Base-by-base conservation (phyloP, 768 basidiomycete genomes). In the Lactarius sanguifluus region DNA sequence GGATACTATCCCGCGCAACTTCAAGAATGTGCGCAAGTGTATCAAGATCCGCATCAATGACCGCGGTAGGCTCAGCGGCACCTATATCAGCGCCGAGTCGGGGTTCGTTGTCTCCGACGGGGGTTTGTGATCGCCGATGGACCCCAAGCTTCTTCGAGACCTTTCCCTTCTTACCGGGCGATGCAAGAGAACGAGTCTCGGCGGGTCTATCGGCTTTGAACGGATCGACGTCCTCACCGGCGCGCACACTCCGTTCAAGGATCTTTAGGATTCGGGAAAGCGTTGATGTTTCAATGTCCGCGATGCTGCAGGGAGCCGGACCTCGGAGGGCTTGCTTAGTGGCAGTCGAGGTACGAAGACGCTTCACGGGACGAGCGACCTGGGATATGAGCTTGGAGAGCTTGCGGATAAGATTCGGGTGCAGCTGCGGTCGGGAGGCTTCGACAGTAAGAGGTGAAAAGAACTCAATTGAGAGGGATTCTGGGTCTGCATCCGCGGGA, bases 221-320 rank as follows among this genome's bases (percentile, higher is more conserved):
- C 0, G 90, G 89, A 66, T 90, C 89, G 10, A 91, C 66, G 67
- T 88, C 86, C 74, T 94, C 91, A 0, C 87, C 90, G 2, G 86
- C 83, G 68, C 83, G 86, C 60, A 96, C 87, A 59, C 86, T 90
- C 43, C 94, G 82, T 71, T 93, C 92, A 2, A 98, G 78, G 18
- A 93, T 78, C 76, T 90, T 91, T 67, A 96, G 74, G 34, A 94
- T 70, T 56, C 92, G 81, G 1, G 83, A 82, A 38, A 97, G 76
- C 6, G 81, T 75, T 7, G 81, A 78, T 0, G 82, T 81, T 54
- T 94, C 91, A 23, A 94, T 81, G 43, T 91, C 87, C 1, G 83
- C 83, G 72, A 95, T 64, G 52, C 65, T 69, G 28, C 58, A 81
- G 2, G 85, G 81, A 16, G 83, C 88, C 60, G 82, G 82, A 5